Evolutionary conservation across 116 monocot species (phyloP).

Genomic region (Cymodocea nodosa): DNA sequence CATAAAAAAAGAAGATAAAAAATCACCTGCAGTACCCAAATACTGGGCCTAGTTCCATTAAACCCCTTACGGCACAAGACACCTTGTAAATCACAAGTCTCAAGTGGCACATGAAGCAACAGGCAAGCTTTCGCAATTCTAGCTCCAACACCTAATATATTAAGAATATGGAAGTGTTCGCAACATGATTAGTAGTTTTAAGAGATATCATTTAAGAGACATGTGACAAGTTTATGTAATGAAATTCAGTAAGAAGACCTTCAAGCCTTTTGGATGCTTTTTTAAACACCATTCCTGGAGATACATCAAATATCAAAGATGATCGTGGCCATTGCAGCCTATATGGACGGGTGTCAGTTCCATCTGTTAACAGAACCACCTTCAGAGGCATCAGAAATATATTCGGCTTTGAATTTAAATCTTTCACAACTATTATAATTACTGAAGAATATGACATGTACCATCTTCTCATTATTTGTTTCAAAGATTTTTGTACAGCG

Average conservation of each 20-base stretch:
- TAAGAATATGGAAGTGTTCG: not conserved
- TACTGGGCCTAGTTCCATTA: constrained; percentile 53
- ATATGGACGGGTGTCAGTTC: constrained; percentile 89
- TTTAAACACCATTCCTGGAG: constrained; percentile 38
- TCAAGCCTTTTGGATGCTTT: constrained; percentile 44
- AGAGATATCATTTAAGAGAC: not conserved
- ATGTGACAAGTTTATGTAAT: not conserved
- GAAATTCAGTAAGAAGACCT: constrained; percentile 18
- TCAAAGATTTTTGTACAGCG: too few relatives aligned
- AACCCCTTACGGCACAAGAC: constrained; percentile 50
- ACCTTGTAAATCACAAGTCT: constrained; percentile 34
- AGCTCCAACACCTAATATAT: constrained; percentile 53
- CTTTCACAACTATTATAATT: too few relatives aligned
- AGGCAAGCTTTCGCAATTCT: constrained; percentile 56
- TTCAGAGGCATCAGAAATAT: constrained; percentile 19
- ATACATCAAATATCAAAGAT: constrained; percentile 59
- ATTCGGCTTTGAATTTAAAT: not conserved
- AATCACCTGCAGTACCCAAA: constrained; percentile 84
- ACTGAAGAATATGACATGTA: too few relatives aligned
- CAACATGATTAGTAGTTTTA: not conserved
- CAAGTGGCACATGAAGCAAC: constrained; percentile 46
- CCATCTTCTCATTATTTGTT: too few relatives aligned
- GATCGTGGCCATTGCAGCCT: constrained; percentile 71
- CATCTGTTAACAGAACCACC: constrained; percentile 97
- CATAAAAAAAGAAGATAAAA: not conserved